These are phyloP conservation scores for Chamaecrista fasciculata DNA, from an alignment of 306 rosid genomes.

Conservation along the genomic window DNA sequence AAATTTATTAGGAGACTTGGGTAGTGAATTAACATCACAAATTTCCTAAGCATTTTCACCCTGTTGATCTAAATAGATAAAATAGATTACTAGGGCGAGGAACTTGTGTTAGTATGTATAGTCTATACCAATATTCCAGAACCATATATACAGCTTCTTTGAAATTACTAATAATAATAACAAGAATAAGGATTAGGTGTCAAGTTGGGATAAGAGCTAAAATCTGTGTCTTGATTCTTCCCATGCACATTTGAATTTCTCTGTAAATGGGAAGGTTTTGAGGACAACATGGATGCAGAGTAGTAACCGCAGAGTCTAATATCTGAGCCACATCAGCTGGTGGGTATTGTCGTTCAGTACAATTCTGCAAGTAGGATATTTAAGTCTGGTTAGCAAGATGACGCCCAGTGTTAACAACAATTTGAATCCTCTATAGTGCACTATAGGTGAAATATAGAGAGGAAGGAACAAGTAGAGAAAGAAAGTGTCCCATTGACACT, in stretches of 20 bases:
- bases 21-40: too few relatives aligned
- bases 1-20: not conserved
- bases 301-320: constrained; percentile 61
- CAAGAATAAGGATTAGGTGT: constrained; percentile 15
- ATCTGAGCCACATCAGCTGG: constrained; percentile 83
- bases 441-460: too few relatives aligned
- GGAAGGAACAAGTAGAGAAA: too few relatives aligned
- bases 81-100: not conserved
- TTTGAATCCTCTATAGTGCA: too few relatives aligned
- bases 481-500: too few relatives aligned
- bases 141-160: constrained; percentile 20
- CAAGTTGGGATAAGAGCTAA: constrained; percentile 81
- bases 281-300: constrained; percentile 51
- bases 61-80: not conserved
- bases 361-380: constrained; percentile 51
- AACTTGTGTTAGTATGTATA: too few relatives aligned
- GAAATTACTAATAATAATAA: not conserved
- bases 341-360: constrained; percentile 86
- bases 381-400: constrained; percentile 15
- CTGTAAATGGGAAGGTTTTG: constrained; percentile 74
- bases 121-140: not conserved
- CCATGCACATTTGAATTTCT: constrained; percentile 90
- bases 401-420: not conserved
- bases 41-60: not conserved
- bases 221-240: constrained; percentile 87